Conservation (phyloP, 805 yeast species). For the Isabelozyma gotoi region DNA sequence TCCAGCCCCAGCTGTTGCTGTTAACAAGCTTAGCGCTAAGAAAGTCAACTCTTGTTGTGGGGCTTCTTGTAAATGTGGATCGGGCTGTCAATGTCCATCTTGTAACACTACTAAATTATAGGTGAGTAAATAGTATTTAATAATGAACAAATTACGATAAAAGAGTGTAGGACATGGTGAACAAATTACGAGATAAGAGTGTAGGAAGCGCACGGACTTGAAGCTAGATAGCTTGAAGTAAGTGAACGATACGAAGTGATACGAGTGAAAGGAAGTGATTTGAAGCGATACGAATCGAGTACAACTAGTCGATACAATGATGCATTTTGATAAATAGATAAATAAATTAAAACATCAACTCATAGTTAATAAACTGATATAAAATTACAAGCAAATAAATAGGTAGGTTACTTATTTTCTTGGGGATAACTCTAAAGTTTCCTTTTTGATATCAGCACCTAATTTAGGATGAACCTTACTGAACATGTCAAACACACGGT, state of each 20-base stretch:
- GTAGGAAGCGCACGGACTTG: no score
- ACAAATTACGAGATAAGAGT: no score
- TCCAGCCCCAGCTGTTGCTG: conserved; percentile 2
- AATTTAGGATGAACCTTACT: conserved; percentile 67
- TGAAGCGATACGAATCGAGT: no score
- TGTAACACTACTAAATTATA: conserved; percentile 44
- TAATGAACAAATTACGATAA: no score
- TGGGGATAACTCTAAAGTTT: conserved; percentile 52
- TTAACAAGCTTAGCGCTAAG: background rate
- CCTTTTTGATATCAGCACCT: conserved; percentile 66
- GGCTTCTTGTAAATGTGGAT: conserved; percentile 41
- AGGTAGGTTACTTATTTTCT: conserved; percentile 30
- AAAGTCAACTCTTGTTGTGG: conserved; percentile 29
- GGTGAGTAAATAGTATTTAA: background rate
- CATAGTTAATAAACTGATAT: background rate
- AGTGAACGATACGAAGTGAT: no score
- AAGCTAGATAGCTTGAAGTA: no score
- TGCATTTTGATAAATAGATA: background rate
- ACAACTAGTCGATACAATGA: no score
- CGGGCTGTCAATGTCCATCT: conserved; percentile 37
- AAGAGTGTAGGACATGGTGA: no score
- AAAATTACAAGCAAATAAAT: conserved; percentile 6
- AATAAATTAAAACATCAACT: background rate
- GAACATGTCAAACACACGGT: conserved; percentile 75
- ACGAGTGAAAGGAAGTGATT: no score